Evolutionary conservation across 306 rosid genomes (phyloP).

Genomic region (Begonia masoniana): DNA sequence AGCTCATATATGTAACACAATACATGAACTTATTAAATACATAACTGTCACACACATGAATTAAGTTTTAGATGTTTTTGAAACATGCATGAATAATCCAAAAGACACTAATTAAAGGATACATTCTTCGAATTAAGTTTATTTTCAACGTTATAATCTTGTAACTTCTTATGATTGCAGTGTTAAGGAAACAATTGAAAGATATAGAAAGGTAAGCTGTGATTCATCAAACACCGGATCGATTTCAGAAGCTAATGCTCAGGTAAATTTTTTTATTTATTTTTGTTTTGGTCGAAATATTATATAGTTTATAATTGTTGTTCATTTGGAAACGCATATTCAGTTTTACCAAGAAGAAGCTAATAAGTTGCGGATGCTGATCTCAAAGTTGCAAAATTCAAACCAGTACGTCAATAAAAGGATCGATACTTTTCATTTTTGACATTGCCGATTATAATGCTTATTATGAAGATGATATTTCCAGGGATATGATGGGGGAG

Average conservation of each 20-base stretch:
- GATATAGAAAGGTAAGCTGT: conserved; percentile 75
- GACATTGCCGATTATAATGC: no score
- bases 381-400: conserved; percentile 48
- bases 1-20: no score
- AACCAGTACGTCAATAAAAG: conserved; percentile 37
- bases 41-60: no score
- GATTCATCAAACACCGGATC: conserved; percentile 74
- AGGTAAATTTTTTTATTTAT: conserved; percentile 27
- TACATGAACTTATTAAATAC: no score
- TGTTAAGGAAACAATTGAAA: conserved; percentile 80
- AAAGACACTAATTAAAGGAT: no score
- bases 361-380: conserved; percentile 58
- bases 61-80: no score
- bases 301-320: background rate
- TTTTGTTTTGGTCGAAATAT: background rate
- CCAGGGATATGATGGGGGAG: conserved; percentile 73
- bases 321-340: no score
- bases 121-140: no score
- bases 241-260: conserved; percentile 74
- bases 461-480: conserved; percentile 1
- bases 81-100: no score
- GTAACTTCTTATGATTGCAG: conserved; percentile 18
- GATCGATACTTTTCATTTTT: no score
- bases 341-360: conserved; percentile 94
- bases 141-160: no score